Evolutionary conservation across 2,329 filamentous ascomycete species (phyloP).

Genomic region (Thelonectria rubi): DNA sequence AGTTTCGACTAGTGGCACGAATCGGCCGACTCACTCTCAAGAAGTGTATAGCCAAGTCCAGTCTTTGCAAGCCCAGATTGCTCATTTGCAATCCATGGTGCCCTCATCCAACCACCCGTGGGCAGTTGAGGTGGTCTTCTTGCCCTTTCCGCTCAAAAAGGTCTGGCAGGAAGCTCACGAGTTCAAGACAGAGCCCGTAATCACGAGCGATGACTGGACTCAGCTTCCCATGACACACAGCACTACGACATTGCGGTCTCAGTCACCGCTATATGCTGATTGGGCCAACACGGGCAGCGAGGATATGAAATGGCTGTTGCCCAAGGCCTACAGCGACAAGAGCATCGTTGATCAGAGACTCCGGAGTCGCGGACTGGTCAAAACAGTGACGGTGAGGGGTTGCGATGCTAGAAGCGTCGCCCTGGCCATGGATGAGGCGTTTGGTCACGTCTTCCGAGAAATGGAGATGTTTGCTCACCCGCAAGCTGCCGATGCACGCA

Average conservation of each 20-base stretch:
- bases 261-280: conserved; percentile 58
- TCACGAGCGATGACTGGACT: conserved; percentile 62
- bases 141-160: conserved; percentile 72
- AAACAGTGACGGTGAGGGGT: conserved; percentile 67
- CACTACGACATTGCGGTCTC: conserved; percentile 54
- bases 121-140: conserved; percentile 79
- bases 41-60: conserved; percentile 62
- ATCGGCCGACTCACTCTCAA: conserved; percentile 51
- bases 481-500: conserved; percentile 39
- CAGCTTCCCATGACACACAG: conserved; percentile 61
- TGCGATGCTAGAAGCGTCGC: conserved; percentile 75
- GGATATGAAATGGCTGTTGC: conserved; percentile 70
- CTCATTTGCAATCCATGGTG: conserved; percentile 66
- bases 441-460: conserved; percentile 63
- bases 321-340: conserved; percentile 72
- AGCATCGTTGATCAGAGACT: conserved; percentile 74
- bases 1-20: conserved; percentile 54
- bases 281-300: conserved; percentile 54
- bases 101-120: conserved; percentile 73
- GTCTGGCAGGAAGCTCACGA: conserved; percentile 63
- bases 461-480: conserved; percentile 50
- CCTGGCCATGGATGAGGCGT: conserved; percentile 68
- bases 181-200: conserved; percentile 53
- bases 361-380: conserved; percentile 77
- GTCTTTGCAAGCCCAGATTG: conserved; percentile 59